Conservation (phyloP, 257 asterid genomes). For the Lavandula angustifolia region DNA sequence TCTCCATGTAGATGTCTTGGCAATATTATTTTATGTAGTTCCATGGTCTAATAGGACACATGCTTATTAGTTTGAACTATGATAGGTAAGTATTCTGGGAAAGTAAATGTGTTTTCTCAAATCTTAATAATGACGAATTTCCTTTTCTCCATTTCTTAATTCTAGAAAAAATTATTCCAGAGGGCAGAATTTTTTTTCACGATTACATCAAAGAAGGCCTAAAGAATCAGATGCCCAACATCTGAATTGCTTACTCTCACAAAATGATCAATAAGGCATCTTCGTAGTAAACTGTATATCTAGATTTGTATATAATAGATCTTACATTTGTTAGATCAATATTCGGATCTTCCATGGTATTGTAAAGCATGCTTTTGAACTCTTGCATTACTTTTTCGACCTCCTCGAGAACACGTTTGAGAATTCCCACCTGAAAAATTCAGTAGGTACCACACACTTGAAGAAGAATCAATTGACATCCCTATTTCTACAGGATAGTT, state of each 20-base stretch:
- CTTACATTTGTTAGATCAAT: conserved; percentile 87
- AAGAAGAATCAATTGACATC: conserved; percentile 15
- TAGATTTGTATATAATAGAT: conserved; percentile 19
- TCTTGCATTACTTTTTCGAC: conserved; percentile 94
- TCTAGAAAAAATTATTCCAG: neutral
- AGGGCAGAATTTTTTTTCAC: neutral
- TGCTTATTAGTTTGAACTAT: neutral
- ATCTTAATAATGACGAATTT: neutral
- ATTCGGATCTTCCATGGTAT: conserved; percentile 93
- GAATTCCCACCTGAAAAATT: conserved; percentile 78
- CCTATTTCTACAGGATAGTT: conserved; percentile 6
- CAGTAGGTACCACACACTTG: conserved; percentile 19
- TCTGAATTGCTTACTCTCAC: conserved; percentile 16
- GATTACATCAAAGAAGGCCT: conserved; percentile 10
- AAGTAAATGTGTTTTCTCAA: neutral
- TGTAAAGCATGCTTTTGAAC: conserved; percentile 93
- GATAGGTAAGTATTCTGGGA: neutral
- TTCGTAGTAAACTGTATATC: conserved; percentile 13
- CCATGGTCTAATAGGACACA: neutral
- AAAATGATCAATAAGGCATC: conserved; percentile 26
- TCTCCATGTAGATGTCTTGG: neutral
- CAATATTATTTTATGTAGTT: neutral
- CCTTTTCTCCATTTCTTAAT: neutral
- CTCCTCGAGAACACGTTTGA: conserved; percentile 91
- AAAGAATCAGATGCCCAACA: conserved; percentile 23